Evolutionary conservation across 164 flowering plant species (phyloP).

Genomic region (Santalum album): DNA sequence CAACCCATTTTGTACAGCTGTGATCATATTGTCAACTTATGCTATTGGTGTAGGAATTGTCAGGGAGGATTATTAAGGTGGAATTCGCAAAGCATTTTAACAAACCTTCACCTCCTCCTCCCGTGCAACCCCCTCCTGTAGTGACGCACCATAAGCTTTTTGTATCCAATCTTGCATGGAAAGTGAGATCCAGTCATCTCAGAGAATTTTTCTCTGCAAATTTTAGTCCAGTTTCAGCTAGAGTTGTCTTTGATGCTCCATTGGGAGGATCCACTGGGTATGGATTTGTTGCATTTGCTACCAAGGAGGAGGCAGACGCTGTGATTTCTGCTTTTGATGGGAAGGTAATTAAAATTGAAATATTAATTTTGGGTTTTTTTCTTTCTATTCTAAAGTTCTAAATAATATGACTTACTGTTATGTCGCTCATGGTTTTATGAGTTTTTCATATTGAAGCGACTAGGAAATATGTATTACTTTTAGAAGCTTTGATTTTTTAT

Average conservation of each 20-base stretch:
- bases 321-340: conserved; percentile 67
- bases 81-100: conserved; percentile 60
- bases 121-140: conserved; percentile 15
- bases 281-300: conserved; percentile 79
- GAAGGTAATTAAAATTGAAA: conserved; percentile 47
- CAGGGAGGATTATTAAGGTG: conserved; percentile 65
- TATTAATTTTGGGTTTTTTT: background rate
- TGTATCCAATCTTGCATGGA: conserved; percentile 84
- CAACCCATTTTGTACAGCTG: background rate
- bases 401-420: too few relatives aligned
- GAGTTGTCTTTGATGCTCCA: conserved; percentile 64
- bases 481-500: too few relatives aligned
- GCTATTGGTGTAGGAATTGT: conserved; percentile 52
- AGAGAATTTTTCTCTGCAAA: conserved; percentile 55
- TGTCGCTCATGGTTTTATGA: too few relatives aligned
- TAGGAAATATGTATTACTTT: too few relatives aligned
- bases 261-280: conserved; percentile 70
- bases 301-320: conserved; percentile 78
- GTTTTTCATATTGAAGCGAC: too few relatives aligned
- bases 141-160: conserved; percentile 67
- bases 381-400: background rate
- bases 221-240: conserved; percentile 54
- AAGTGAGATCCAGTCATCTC: conserved; percentile 64
- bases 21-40: background rate
- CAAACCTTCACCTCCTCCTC: conserved; percentile 51